Base-by-base conservation (phyloP, 768 basidiomycete genomes). In the Tylopilus plumbeoviolaceoides region DNA sequence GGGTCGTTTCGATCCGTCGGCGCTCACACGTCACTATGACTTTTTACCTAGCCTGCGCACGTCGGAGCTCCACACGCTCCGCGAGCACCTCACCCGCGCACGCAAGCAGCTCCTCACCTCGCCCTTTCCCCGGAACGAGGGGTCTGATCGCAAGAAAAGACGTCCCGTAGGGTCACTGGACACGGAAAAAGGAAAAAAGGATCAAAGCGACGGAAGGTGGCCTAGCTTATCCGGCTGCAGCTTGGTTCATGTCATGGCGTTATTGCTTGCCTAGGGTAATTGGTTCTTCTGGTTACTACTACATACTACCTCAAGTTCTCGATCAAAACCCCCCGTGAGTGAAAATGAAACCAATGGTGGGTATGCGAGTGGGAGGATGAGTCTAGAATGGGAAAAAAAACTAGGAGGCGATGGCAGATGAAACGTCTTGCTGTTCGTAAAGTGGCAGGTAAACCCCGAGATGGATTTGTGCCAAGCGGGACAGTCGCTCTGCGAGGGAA, bases 401-500 rank as follows among this genome's bases (percentile, higher is more conserved):
- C 58, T 59, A 67, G 10, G 54, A 4, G 33, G 33, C 56, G 7
- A 66, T 56, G 48, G 58, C 42, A 44, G 67, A 66, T 52, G 62
- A 49, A 58, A 64, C 49, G 56, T 78, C 81, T 55, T 83, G 78
- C 60, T 80, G 79, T 68, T 88, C 84, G 70, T 93, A 93, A 51
- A 91, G 66, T n/a, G 81, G 79, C 35, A 87, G 73, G 68, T 89
- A 91, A 47, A 88, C 83, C 57, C 83, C 80, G 48, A 89, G 74
- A 67, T 93, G 89, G 59, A 90, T 83, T 44, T 80, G 72, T 3
- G 84, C 84, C 48, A 94, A 76, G 53, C 85, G 82, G 41, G 85
- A 78, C 33, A 91, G 76, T 63, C 86, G 82, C 61, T 89, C 84
- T 27, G 80, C 81, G 45, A 94, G 78, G 17, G 78, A 74, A 30